Base-by-base conservation (phyloP, 1,284 basidiomycete genomes). In the Binderoboletus segoi region DNA sequence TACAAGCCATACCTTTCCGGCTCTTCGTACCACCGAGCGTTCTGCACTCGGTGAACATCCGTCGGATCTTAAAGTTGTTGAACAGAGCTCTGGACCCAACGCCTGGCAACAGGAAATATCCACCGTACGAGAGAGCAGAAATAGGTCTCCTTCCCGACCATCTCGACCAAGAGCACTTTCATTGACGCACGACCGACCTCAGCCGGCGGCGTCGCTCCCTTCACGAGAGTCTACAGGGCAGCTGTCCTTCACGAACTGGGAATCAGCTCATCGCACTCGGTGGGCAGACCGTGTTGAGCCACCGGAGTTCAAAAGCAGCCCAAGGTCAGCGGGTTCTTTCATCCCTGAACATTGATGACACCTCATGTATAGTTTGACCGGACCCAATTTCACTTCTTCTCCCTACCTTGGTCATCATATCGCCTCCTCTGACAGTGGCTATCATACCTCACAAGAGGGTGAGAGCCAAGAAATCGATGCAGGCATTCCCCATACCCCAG, bases 401-500 rank as follows among this genome's bases (percentile, higher is more conserved):
- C 60, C 60, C 4, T 62, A 57, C 20, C 54, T 61, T 48, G 51
- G n/a, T 12, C 56, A 32, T 43, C 56, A 44, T 16, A 40, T 60
- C 8, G n/a, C 40, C 30, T 57, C 59, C 32, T 59, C 57, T 11
- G 59, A 67, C 28, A 57, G 53, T 18, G 48, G 53, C 11, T 54
- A 28, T 32, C 49, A 57, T 28, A 26, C 49, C 57, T 53, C 52
- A 20, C 59, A 41, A 47, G 59, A 58, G 41, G 47, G 54, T 28
- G 63, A 69, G 35, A 65, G 62, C 35, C 68, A 66, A 46, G 79
- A 79, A 45, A 48, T 78, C 16, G 77, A 75, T 54, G 47, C 74
- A 18, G 72, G 71, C 51, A 67, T 79, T 43, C 75, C 77, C 10
- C 72, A 71, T 13, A 83, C 79, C 11, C 80, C 82, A 18, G 76